Evolutionary conservation across 2,329 filamentous ascomycete genomes (phyloP), one percentile per base, ranked within the genome.

Genomic region (Beauveria brongniartii): DNA sequence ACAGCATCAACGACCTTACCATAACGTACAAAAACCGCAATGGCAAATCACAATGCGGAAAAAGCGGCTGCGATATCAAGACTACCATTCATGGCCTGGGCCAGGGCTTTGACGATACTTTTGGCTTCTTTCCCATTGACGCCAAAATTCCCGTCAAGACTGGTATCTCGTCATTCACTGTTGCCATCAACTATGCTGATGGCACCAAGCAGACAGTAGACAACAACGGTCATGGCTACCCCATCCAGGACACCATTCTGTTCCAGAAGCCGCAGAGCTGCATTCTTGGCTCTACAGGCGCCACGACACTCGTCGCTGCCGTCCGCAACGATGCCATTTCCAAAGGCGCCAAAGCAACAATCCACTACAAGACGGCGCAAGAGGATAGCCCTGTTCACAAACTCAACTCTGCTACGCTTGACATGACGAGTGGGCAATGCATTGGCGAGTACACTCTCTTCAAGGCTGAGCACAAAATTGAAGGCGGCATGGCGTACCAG

Each of bases 161-260:
- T 61, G 78, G 88, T 64, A 82, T 90, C 72, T 80, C 87, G 46
- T 79, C 86, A 65, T 82, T 89, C 74, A 77, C 76, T 63, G 69
- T 85, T 67, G 71, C 80, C 2, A 67, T 86, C 57, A 80, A 77
- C 60, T 72, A 76, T 58, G 74, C 72, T 3, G 76, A 78, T 63
- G 82, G 82, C 7, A 73, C 74, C 18, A 77, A 71, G 24, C 70
- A 77, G 61, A 68, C 69, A 0, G 80, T 78, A 64, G 78, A 84
- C 66, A 87, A 86, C 69, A 86, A 86, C 65, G 83, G 82, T 7
- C 74, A 77, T 43, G 74, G 74, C 1, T 86, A 84, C 62, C 78
- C 77, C 2, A 66, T 86, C 3, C 76, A 81, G 53, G 83, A 86
- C 67, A 78, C 72, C 8, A 70, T 86, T 26, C 72, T 86, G 41